phyloP scores from a whole-genome alignment of 306 rosid genomes.

The Boehmeria nivea region DNA sequence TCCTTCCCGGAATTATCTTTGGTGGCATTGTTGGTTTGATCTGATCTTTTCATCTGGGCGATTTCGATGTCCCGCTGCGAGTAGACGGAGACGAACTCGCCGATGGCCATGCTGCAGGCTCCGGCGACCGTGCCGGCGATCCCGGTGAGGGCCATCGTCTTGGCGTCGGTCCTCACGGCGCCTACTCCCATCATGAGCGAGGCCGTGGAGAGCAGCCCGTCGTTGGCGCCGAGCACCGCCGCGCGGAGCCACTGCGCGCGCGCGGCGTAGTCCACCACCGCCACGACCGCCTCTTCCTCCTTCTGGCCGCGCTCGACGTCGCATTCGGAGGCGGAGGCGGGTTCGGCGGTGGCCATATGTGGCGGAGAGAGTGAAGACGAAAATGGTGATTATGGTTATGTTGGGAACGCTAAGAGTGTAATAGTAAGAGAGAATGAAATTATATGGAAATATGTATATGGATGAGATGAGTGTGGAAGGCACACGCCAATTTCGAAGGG shows the following conservation, averaged over 20 bases:
- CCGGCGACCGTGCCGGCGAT: slow-evolving; percentile 32
- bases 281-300: background rate
- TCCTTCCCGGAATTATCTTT: no score
- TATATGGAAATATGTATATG: background rate
- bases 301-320: slow-evolving; percentile 3
- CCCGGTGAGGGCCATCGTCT: slow-evolving; percentile 35
- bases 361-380: background rate
- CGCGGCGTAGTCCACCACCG: slow-evolving; percentile 24
- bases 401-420: background rate
- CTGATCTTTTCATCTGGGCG: slow-evolving; percentile 25
- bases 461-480: slow-evolving; percentile 27
- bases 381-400: background rate
- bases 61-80: slow-evolving; percentile 37
- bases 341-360: slow-evolving; percentile 15
- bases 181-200: slow-evolving; percentile 43
- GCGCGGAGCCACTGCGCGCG: slow-evolving; percentile 46
- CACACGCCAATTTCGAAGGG: slow-evolving; percentile 31
- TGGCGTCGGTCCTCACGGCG: slow-evolving; percentile 29
- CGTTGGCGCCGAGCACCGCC: slow-evolving; percentile 35
- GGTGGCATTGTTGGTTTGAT: background rate
- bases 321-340: background rate
- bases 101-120: slow-evolving; percentile 45
- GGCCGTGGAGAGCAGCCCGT: slow-evolving; percentile 36
- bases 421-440: background rate
- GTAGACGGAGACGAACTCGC: slow-evolving; percentile 40